phyloP scores from a whole-genome alignment of 257 asterid genomes.

The Verbena officinalis region DNA sequence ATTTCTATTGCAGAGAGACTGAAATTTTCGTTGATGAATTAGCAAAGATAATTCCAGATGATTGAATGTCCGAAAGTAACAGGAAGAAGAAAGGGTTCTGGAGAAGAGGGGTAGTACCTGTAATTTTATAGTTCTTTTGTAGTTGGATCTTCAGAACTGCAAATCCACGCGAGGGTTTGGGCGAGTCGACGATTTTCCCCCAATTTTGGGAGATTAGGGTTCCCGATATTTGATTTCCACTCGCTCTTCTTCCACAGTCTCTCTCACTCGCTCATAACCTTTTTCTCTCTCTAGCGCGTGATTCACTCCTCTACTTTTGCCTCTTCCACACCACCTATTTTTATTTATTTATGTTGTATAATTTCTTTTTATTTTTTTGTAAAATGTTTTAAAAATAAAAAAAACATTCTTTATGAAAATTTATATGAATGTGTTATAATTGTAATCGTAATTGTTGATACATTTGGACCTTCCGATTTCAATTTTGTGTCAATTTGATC shows the following conservation, averaged over 20 bases:
- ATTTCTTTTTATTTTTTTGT: neutral
- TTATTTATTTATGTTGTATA: neutral
- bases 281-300: conserved; percentile 55
- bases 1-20: conserved; percentile 5
- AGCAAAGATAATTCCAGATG: conserved; percentile 7
- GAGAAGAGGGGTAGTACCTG: conserved; percentile 43
- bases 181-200: conserved; percentile 64
- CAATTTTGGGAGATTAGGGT: conserved; percentile 60
- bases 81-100: conserved; percentile 22
- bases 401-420: too few species aligned
- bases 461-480: too few species aligned
- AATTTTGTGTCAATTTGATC: too few species aligned
- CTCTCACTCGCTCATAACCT: conserved; percentile 44
- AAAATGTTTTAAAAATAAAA: too few species aligned
- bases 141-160: conserved; percentile 56
- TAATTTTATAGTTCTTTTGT: conserved; percentile 30
- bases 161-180: conserved; percentile 79
- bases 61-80: conserved; percentile 14
- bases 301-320: conserved; percentile 17
- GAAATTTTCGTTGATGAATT: conserved; percentile 5
- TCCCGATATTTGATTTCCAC: conserved; percentile 41
- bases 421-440: too few species aligned
- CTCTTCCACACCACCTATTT: neutral
- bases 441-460: too few species aligned
- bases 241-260: conserved; percentile 39